Percentiles rank a stretch among this genome's conserved stretches.
These are phyloP conservation scores for Chaetomium strumarium DNA, from an alignment of 2,329 filamentous ascomycete species.

Conservation along the genomic window DNA sequence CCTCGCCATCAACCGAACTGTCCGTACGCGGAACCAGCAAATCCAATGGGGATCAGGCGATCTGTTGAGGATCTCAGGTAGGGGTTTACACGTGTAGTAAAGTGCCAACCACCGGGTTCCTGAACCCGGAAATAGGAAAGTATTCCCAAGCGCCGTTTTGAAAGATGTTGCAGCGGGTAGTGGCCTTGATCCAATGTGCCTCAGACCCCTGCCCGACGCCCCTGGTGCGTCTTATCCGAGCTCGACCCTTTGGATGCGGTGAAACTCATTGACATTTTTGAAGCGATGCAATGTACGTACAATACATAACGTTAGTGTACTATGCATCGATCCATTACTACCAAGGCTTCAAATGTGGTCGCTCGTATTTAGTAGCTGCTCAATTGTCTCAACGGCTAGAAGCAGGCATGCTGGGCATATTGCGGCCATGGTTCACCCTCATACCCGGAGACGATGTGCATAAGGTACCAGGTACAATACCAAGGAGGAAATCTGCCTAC, in stretches of 20 bases:
- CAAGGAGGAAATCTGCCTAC: too few species aligned
- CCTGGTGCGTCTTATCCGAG: neutral
- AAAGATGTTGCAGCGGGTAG: conserved; percentile 4
- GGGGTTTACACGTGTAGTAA: neutral
- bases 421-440: too few species aligned
- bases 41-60: conserved; percentile 5
- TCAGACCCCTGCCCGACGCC: conserved; percentile 9
- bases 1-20: neutral
- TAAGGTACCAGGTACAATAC: too few species aligned
- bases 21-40: neutral
- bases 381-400: too few species aligned
- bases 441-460: too few species aligned
- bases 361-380: too few species aligned
- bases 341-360: too few species aligned
- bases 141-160: conserved; percentile 5
- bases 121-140: neutral
- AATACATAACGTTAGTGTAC: too few species aligned
- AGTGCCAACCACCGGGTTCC: neutral
- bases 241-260: neutral
- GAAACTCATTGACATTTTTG: neutral
- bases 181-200: neutral
- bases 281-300: too few species aligned
- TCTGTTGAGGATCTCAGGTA: neutral
- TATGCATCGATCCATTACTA: too few species aligned
- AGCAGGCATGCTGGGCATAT: too few species aligned